phyloP scores from a whole-genome alignment of 352 stramenopile genomes.

The Stramenopiles sp. region DNA sequence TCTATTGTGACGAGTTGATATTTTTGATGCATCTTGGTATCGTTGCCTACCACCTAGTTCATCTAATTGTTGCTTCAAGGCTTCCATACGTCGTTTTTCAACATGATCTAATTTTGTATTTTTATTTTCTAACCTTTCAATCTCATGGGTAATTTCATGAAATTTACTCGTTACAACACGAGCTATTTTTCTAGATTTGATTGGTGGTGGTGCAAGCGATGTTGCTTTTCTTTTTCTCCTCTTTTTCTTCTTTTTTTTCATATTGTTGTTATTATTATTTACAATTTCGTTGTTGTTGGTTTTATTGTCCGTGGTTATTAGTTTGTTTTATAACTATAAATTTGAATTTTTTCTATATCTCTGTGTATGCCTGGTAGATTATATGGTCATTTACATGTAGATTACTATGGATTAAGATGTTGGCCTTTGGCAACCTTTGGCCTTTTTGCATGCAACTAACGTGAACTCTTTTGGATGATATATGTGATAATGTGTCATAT shows the following conservation, averaged over 20 bases:
- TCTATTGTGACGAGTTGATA: conserved; percentile 75
- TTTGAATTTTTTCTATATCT: too few relatives aligned
- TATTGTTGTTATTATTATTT: too few relatives aligned
- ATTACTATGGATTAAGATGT: too few relatives aligned
- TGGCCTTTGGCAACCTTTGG: too few relatives aligned
- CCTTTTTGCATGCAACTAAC: too few relatives aligned
- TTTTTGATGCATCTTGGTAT: conserved; percentile 80
- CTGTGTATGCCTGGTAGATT: too few relatives aligned
- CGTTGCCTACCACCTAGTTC: conserved; percentile 60
- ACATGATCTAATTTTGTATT: conserved; percentile 18
- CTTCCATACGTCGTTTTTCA: conserved; percentile 25
- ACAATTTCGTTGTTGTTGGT: too few relatives aligned
- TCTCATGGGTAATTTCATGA: conserved; percentile 42
- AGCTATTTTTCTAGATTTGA: conserved; percentile 41
- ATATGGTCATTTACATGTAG: too few relatives aligned
- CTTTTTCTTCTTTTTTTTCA: neutral
- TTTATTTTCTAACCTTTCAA: conserved; percentile 32
- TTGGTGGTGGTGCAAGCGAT: neutral
- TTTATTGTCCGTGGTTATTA: too few relatives aligned
- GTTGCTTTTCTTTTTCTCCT: neutral
- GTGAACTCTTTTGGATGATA: too few relatives aligned
- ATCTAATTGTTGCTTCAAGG: conserved; percentile 46
- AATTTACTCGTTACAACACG: conserved; percentile 48
- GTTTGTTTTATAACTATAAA: too few relatives aligned
- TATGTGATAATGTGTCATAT: too few relatives aligned